Evolutionary conservation across 768 basidiomycete genomes (phyloP).

Genomic region (Pholiota microspora): DNA sequence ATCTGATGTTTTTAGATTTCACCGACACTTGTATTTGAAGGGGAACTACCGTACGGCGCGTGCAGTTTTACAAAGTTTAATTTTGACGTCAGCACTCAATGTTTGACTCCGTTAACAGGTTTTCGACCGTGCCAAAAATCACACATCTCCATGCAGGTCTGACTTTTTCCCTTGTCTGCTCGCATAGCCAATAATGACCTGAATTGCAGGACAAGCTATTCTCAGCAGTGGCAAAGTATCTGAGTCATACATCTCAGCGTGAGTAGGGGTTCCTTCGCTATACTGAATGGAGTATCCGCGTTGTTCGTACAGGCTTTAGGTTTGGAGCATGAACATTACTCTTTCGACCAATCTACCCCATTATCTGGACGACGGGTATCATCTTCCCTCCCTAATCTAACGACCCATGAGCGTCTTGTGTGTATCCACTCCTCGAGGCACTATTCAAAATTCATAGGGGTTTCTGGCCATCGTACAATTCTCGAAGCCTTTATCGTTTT

Average conservation of each 20-base stretch:
- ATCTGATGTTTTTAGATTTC: background rate
- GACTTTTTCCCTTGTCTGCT: no score
- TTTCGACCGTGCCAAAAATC: no score
- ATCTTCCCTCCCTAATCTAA: background rate
- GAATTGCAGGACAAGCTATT: no score
- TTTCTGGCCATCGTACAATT: background rate
- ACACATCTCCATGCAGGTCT: no score
- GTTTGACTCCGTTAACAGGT: no score
- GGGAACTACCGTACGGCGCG: background rate
- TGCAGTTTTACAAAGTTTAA: background rate
- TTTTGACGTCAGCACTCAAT: no score
- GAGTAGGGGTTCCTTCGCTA: background rate
- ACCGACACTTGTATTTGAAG: background rate
- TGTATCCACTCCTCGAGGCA: background rate
- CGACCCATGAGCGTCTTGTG: background rate
- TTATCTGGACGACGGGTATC: conserved; percentile 1
- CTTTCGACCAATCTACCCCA: background rate
- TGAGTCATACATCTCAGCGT: background rate
- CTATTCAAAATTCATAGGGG: background rate
- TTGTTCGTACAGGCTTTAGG: conserved; percentile 1
- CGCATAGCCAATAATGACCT: no score
- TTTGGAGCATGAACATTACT: conserved; percentile 3
- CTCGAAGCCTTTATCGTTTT: background rate
- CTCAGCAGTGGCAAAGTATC: background rate
- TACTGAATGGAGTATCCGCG: background rate